Percentiles rank a stretch among this genome's conserved stretches.
Evolutionary conservation across 768 basidiomycete genomes (phyloP).

Genomic region (Paxillus rubicundulus): DNA sequence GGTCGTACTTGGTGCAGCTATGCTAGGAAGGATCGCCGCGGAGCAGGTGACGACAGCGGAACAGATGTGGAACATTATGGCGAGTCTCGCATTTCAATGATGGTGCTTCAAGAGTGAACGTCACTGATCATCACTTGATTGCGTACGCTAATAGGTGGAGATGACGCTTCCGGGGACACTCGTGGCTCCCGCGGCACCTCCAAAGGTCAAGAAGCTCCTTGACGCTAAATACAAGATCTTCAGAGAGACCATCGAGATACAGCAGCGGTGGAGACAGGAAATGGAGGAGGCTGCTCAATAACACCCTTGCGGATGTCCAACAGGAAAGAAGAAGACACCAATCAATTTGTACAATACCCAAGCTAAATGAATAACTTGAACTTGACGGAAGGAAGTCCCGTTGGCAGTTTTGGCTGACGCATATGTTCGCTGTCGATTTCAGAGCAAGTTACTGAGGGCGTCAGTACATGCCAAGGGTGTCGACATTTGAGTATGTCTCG

Average conservation of each 20-base stretch:
- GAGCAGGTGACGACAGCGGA: constrained; percentile 58
- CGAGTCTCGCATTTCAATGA: constrained; percentile 19
- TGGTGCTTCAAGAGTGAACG: not conserved
- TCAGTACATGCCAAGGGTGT: too few species aligned
- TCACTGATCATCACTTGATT: not conserved
- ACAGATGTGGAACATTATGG: constrained; percentile 91
- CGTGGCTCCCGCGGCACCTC: constrained; percentile 59
- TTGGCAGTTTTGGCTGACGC: too few species aligned
- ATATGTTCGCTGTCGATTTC: too few species aligned
- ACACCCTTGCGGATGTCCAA: too few species aligned
- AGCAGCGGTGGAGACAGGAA: constrained; percentile 80
- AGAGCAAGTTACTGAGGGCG: too few species aligned
- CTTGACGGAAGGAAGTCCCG: too few species aligned
- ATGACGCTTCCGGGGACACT: constrained; percentile 87
- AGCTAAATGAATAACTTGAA: not conserved
- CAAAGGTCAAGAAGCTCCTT: constrained; percentile 69
- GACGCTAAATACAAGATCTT: constrained; percentile 95
- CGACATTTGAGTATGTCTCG: too few species aligned
- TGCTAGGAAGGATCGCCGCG: constrained; percentile 86
- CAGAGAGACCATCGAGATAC: constrained; percentile 81
- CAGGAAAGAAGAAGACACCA: too few species aligned
- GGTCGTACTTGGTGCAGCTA: constrained; percentile 90
- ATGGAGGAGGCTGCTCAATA: constrained; percentile 59
- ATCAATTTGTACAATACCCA: too few species aligned
- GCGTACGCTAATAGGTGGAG: constrained; percentile 54